Evolutionary conservation across 2,329 filamentous ascomycete genomes (phyloP).

Genomic region (Cryoendolithus antarcticus): DNA sequence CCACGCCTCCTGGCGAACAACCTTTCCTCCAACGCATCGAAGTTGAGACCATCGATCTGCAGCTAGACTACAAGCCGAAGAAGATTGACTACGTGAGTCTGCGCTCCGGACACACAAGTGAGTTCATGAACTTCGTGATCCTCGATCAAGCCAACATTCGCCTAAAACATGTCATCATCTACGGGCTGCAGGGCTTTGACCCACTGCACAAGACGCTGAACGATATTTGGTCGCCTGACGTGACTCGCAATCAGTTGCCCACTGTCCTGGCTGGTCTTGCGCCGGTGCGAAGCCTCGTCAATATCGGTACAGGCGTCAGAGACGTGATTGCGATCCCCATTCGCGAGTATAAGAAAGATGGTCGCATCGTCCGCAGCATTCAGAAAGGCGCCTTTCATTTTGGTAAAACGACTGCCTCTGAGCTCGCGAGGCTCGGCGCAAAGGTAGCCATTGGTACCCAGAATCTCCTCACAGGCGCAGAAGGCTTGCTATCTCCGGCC

Average conservation of each 20-base stretch:
- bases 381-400: constrained; percentile 84
- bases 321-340: constrained; percentile 84
- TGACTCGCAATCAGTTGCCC: constrained; percentile 78
- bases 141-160: constrained; percentile 80
- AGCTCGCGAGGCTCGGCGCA: constrained; percentile 86
- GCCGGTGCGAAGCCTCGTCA: constrained; percentile 75
- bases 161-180: constrained; percentile 79
- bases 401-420: constrained; percentile 83
- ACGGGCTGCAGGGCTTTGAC: constrained; percentile 84
- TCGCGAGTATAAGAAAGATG: constrained; percentile 86
- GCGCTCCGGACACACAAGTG: constrained; percentile 83
- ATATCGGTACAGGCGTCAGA: constrained; percentile 74
- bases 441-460: constrained; percentile 93
- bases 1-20: constrained; percentile 32
- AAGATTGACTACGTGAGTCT: constrained; percentile 91
- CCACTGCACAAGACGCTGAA: constrained; percentile 81
- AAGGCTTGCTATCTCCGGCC: constrained; percentile 53
- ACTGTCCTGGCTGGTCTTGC: constrained; percentile 80
- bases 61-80: constrained; percentile 95
- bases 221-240: constrained; percentile 92
- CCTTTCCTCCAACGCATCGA: constrained; percentile 79
- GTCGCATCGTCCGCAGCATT: constrained; percentile 79
- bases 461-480: constrained; percentile 75
- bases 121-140: constrained; percentile 98
- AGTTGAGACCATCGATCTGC: constrained; percentile 69